Base-by-base conservation (phyloP, 2,329 filamentous ascomycete genomes). In the Epichloe sp. region DNA sequence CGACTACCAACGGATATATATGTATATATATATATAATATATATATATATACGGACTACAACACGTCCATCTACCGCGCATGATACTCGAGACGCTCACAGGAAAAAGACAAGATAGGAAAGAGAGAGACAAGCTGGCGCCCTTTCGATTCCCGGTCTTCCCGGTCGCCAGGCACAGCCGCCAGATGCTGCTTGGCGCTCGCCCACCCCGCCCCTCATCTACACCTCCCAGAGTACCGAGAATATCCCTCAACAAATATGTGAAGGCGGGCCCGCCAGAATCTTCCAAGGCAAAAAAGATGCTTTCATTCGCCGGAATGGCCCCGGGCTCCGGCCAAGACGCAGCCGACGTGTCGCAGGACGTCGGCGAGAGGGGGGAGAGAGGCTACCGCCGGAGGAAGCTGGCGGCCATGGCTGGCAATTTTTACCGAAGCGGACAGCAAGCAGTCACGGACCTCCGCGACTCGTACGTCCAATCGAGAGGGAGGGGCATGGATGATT, bases 371-470 rank as follows among this genome's bases (percentile, higher is more conserved):
- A 53, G 65, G 38, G 54, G 53, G 3, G 26, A 31, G 26, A 31
- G 78, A 37, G 88, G 89, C 1, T 77, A 80, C n/a, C 74, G 88
- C 57, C 77, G 91, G 59, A 85, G 78, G 66, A 94, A 85, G 72
- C 71, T 96, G 43, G 87, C 85, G 3, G 77, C 76, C 43, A 73
- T 81, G 69, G 78, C 78, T 0, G 75, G 75, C 17, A 79, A 65
- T 49, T 62, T 44, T 42, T 82, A 82, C 60, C 71, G 75, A 44
- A 77, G 72, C 10, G 76, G 77, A 6, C 75, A 76, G 17, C 70
- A 74, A 2, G 77, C 78, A 10, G 76, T 79, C n/a, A 76, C 70
- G 35, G 78, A 80, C 59, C 74, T 81, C 52, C 72, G 71, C 54
- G 78, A 81, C 56, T 76, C 78, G 26, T 81, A 81, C 62, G 76